Percentiles rank a stretch among this genome's conserved stretches.
Evolutionary conservation across 1,139 yeast species (phyloP).

Genomic region (Sugiyamaella grinbergsii): DNA sequence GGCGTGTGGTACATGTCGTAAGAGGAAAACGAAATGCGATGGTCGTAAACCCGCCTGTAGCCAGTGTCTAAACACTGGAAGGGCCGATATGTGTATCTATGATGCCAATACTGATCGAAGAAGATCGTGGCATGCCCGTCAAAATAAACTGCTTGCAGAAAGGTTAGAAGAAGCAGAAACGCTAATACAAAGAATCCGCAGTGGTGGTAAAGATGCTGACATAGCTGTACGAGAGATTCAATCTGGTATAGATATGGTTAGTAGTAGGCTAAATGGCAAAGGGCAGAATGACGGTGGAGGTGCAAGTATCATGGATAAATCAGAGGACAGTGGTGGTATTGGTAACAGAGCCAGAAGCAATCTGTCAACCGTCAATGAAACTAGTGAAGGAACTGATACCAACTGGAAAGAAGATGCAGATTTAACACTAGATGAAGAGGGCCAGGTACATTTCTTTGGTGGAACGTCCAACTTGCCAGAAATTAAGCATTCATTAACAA

Average conservation of each 20-base stretch:
- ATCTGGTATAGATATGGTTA: constrained; percentile 3
- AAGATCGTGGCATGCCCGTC: constrained; percentile 25
- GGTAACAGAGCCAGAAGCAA: too few relatives aligned
- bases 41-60: constrained; percentile 39
- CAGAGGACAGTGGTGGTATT: constrained; percentile 9
- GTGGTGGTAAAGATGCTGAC: constrained; percentile 26
- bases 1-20: constrained; percentile 41
- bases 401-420: constrained; percentile 21
- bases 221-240: constrained; percentile 26
- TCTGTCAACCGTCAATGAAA: constrained; percentile 8
- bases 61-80: constrained; percentile 33
- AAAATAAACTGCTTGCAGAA: constrained; percentile 22
- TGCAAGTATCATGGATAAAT: not conserved
- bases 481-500: constrained; percentile 22
- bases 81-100: constrained; percentile 37
- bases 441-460: constrained; percentile 34
- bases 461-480: constrained; percentile 33
- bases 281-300: constrained; percentile 9
- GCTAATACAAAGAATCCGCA: constrained; percentile 21
- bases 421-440: constrained; percentile 32
- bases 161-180: constrained; percentile 24
- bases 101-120: constrained; percentile 32
- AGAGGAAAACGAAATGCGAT: constrained; percentile 41
- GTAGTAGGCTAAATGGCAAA: not conserved
- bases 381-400: constrained; percentile 14